Percentiles rank a stretch among this genome's conserved stretches.
phyloP scores from a whole-genome alignment of 768 basidiomycete species.

The Cystofilobasidium bisporidii region DNA sequence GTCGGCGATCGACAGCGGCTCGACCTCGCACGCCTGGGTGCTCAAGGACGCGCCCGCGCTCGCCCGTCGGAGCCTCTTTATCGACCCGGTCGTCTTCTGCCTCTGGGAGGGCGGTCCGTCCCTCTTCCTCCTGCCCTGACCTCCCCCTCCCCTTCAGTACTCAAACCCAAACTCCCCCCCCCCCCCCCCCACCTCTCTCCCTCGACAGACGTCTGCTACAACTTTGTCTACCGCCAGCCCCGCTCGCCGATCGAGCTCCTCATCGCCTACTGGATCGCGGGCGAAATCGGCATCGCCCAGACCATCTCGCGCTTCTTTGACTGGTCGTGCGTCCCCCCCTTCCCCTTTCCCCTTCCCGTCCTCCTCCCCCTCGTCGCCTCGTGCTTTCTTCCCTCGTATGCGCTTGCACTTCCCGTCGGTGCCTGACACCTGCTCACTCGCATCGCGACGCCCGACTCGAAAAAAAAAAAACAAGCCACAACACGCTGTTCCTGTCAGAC shows the following conservation, averaged over 20 bases:
- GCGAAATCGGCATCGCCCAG: constrained; percentile 79
- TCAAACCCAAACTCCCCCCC: neutral
- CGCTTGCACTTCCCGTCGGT: too few species aligned
- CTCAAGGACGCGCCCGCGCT: constrained; percentile 66
- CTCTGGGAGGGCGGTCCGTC: constrained; percentile 82
- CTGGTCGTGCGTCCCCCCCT: constrained; percentile 11
- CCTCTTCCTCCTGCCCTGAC: neutral
- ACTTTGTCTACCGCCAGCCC: constrained; percentile 69
- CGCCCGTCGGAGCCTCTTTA: constrained; percentile 67
- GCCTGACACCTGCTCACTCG: too few species aligned
- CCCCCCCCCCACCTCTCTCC: constrained; percentile 8
- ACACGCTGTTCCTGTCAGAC: constrained; percentile 82
- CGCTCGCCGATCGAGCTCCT: constrained; percentile 47
- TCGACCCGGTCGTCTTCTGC: constrained; percentile 77
- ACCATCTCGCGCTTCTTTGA: constrained; percentile 52
- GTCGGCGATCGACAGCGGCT: constrained; percentile 47
- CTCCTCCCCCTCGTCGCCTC: too few species aligned
- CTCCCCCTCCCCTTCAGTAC: too few species aligned
- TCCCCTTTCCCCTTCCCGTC: constrained; percentile 17
- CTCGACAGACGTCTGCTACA: constrained; percentile 68
- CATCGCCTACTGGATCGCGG: constrained; percentile 77
- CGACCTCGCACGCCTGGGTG: constrained; percentile 80
- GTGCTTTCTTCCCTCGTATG: constrained; percentile 29
- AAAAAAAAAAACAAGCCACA: too few species aligned
- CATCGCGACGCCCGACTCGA: too few species aligned